Conservation (phyloP, 306 rosid genomes). For the Sicyos edulis region DNA sequence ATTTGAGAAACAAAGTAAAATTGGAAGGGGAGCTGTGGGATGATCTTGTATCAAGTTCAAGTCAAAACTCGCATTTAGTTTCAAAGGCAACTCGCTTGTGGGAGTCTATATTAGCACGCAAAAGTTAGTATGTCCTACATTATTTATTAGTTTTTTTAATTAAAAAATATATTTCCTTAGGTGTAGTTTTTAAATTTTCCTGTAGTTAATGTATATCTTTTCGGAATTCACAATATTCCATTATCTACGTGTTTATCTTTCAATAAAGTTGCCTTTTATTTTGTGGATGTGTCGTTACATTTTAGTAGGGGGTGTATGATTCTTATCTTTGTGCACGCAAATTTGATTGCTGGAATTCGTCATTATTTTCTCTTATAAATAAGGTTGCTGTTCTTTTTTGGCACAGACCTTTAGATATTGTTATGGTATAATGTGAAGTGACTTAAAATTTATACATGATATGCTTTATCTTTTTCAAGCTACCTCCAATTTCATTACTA, state of each 20-base stretch:
- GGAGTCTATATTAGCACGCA: conserved; percentile 95
- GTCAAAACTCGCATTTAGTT: conserved; percentile 97
- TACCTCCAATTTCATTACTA: neutral
- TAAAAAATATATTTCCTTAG: neutral
- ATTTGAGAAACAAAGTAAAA: conserved; percentile 92
- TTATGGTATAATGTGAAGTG: neutral
- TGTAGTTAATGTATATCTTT: conserved; percentile 2
- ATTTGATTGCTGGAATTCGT: neutral
- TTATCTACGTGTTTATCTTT: neutral
- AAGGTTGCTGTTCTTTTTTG: neutral
- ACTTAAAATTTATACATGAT: neutral
- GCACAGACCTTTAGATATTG: neutral
- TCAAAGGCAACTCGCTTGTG: conserved; percentile 94
- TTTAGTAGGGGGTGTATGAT: no score
- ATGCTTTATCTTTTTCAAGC: neutral
- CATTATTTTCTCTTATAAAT: neutral
- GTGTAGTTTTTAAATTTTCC: neutral
- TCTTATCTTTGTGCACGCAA: no score
- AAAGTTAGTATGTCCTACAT: conserved; percentile 53
- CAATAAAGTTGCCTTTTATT: neutral
- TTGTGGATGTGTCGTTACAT: neutral
- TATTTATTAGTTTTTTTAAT: conserved; percentile 15
- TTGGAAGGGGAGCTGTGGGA: conserved; percentile 99
- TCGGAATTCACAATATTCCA: neutral
- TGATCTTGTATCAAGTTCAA: conserved; percentile 93